phyloP scores from a whole-genome alignment of 2,329 filamentous ascomycete species.

The Cytospora leucostoma region DNA sequence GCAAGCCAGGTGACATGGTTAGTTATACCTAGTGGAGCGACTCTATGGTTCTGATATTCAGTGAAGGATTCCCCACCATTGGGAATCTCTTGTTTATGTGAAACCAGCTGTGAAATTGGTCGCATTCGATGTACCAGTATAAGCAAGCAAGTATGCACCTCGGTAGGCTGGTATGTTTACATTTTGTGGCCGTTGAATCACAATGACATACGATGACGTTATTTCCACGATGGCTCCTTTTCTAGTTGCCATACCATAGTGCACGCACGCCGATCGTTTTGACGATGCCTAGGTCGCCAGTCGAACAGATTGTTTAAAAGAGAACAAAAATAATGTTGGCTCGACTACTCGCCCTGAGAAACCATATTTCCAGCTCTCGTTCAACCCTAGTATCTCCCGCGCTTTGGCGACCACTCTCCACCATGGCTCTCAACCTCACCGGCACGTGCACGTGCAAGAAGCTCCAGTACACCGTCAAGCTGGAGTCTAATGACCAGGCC shows the following conservation, averaged over 20 bases:
- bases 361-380: background rate
- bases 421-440: slow-evolving; percentile 25
- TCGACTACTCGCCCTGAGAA: background rate
- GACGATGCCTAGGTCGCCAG: background rate
- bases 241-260: background rate
- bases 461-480: slow-evolving; percentile 33
- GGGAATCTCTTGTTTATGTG: too few relatives aligned
- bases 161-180: background rate
- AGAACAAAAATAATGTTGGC: background rate
- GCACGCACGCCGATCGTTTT: background rate
- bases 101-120: too few relatives aligned
- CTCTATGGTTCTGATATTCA: too few relatives aligned
- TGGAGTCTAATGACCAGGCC: slow-evolving; percentile 34
- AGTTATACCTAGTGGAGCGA: too few relatives aligned
- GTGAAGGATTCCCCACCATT: too few relatives aligned
- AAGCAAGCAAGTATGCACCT: too few relatives aligned
- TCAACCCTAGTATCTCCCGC: background rate
- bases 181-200: slow-evolving; percentile 5
- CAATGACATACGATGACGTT: slow-evolving; percentile 15
- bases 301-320: too few relatives aligned
- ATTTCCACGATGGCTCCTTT: background rate
- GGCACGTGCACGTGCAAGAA: slow-evolving; percentile 33
- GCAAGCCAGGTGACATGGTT: background rate
- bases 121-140: too few relatives aligned
- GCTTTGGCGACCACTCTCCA: background rate